Percentiles rank a stretch among this genome's conserved stretches.
phyloP scores from a whole-genome alignment of 2,329 filamentous ascomycete species.

The Epichloe brachyelytri region DNA sequence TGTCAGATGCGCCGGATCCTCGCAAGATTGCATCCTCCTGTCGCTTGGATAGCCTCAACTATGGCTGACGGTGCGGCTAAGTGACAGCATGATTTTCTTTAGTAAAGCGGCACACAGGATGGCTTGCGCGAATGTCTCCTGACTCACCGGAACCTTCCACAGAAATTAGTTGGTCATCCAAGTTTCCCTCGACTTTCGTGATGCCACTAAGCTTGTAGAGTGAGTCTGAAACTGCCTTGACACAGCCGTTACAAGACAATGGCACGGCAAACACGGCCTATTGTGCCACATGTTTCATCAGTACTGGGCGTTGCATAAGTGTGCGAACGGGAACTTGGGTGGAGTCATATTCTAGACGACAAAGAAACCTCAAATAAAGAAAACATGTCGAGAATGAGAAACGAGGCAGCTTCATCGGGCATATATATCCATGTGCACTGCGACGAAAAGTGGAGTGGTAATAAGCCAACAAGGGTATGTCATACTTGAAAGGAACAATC shows the following conservation, averaged over 20 bases:
- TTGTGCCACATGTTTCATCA: constrained; percentile 23
- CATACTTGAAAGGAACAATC: constrained; percentile 34
- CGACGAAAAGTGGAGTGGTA: neutral
- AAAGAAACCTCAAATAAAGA: neutral
- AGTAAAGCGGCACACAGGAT: neutral
- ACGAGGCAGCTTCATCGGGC: neutral
- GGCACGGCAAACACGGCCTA: constrained; percentile 92
- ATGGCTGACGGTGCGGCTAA: constrained; percentile 76
- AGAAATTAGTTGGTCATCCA: constrained; percentile 71
- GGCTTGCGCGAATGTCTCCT: neutral
- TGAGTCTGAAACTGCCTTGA: constrained; percentile 72
- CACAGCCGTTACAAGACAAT: constrained; percentile 79
- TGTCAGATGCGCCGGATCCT: constrained; percentile 74
- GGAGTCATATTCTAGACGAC: neutral
- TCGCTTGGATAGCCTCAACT: constrained; percentile 75
- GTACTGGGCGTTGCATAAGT: constrained; percentile 4
- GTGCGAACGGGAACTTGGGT: constrained; percentile 7
- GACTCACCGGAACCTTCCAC: constrained; percentile 66
- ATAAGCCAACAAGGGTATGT: neutral
- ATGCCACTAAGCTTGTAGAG: constrained; percentile 69
- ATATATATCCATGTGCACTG: neutral
- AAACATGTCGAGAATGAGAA: neutral
- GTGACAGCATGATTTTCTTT: neutral
- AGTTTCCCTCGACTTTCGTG: constrained; percentile 66
- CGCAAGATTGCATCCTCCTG: constrained; percentile 87